Evolutionary conservation across 768 basidiomycete species (phyloP), one percentile per base, ranked within the genome.

Genomic region (Pulveroboletus sp.): DNA sequence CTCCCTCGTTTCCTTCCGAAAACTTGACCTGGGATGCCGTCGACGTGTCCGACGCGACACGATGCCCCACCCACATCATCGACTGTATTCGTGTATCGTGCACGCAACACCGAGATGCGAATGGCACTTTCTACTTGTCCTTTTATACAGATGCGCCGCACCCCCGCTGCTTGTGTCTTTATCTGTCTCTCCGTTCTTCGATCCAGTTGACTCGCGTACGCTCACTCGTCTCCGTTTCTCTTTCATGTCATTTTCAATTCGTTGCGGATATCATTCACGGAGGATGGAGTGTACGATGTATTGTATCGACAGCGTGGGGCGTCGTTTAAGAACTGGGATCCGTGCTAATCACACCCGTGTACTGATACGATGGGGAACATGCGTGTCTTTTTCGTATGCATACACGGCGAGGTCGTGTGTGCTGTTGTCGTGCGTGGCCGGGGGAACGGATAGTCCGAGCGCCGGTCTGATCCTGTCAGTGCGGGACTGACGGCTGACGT

Each of bases 61-160:
- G 56, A 57, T 21, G 33, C 55, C 33, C 41, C 27, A 17, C n/a
- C 11, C 28, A 18, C 3, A n/a, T 12, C 42, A 12, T n/a, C 31
- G 14, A 8, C 27, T 27, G 7, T 27, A 27, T 27, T 4, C 27
- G 7, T 7, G 27, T 7, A 27, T 4, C 27, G 35, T 8, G 31
- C 36, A 49, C 36, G 44, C 26, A 28, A 27, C 21, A 43, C 32
- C n/a, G 46, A 30, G 38, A 33, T 6, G 31, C 24, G 12, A n/a
- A 38, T 24, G 24, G 10, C 26, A 3, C 30, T 31, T 31, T 12
- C 18, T n/a, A 8, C 26, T 41, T 10, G 15, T 8, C 8, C 28
- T 42, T 31, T 17, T 41, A 8, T 9, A 2, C 57, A 57, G 57
- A 52, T 46, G 55, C 51, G 38, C 28, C 32, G 44, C 21, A n/a